These are phyloP conservation scores for Albugo laibachii DNA, from an alignment of 352 stramenopile species.

Conservation along the genomic window DNA sequence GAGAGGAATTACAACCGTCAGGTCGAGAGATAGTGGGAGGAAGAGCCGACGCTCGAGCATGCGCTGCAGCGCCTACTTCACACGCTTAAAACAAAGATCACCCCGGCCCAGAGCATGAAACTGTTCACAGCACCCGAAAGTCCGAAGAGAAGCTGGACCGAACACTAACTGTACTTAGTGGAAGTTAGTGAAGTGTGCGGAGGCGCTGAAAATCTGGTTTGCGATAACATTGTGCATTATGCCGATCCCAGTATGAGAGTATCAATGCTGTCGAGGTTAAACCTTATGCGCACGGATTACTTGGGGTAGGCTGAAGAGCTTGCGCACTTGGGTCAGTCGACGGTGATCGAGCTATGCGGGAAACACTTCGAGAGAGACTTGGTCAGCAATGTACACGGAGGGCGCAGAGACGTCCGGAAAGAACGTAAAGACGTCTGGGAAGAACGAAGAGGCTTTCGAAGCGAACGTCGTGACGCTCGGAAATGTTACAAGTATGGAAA, in stretches of 20 bases:
- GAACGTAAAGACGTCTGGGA: neutral
- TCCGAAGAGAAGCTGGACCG: conserved; percentile 3
- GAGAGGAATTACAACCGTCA: conserved; percentile 8
- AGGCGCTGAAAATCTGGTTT: neutral
- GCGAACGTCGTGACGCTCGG: neutral
- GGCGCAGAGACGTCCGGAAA: neutral
- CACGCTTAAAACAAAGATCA: conserved; percentile 3
- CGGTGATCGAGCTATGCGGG: neutral
- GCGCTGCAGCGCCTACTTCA: conserved; percentile 5
- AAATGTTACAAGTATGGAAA: neutral
- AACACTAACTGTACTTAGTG: conserved; percentile 11
- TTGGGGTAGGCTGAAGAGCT: conserved; percentile 4
- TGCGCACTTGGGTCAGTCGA: conserved; percentile 1
- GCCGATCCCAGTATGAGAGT: conserved; percentile 3
- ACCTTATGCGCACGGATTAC: neutral
- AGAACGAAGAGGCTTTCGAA: neutral
- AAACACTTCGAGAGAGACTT: too few relatives aligned
- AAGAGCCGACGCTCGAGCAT: conserved; percentile 1
- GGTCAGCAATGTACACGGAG: neutral
- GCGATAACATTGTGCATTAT: conserved; percentile 8
- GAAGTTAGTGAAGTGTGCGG: conserved; percentile 3
- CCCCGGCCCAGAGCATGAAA: conserved; percentile 6
- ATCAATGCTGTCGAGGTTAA: conserved; percentile 2
- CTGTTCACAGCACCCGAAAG: conserved; percentile 7
- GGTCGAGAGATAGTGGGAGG: conserved; percentile 4